Evolutionary conservation across 129 eudicot species (phyloP).

Genomic region (Logfia minima): DNA sequence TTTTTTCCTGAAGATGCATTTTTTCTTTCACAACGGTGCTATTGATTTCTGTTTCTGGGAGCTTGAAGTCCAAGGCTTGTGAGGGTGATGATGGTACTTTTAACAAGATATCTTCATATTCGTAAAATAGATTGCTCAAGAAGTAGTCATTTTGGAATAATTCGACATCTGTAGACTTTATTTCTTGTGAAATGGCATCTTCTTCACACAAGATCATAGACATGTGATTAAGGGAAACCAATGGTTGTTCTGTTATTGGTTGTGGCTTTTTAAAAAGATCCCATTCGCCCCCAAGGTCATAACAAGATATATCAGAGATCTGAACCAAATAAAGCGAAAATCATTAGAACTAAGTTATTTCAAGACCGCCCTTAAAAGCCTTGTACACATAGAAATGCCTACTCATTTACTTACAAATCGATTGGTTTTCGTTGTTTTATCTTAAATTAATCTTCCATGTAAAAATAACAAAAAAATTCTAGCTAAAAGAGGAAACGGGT

Average conservation of each 20-base stretch:
- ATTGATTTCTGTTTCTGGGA: constrained; percentile 28
- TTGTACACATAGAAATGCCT: not conserved
- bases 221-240: constrained; percentile 51
- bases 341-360: constrained; percentile 4
- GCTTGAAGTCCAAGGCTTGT: constrained; percentile 30
- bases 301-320: constrained; percentile 56
- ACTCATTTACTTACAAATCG: not conserved
- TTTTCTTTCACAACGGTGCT: constrained; percentile 30
- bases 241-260: constrained; percentile 62
- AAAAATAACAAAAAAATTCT: not conserved
- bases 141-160: constrained; percentile 58
- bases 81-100: constrained; percentile 43
- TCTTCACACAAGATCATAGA: constrained; percentile 63
- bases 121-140: constrained; percentile 54
- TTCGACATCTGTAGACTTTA: constrained; percentile 46
- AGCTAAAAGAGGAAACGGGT: not conserved
- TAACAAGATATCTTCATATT: constrained; percentile 50
- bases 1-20: constrained; percentile 31
- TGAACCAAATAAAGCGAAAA: constrained; percentile 34
- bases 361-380: not conserved
- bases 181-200: constrained; percentile 48
- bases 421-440: not conserved
- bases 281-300: constrained; percentile 69
- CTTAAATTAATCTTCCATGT: not conserved
- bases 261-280: constrained; percentile 83